Percentiles rank a stretch among this genome's conserved stretches.
phyloP scores from a whole-genome alignment of 805 yeast genomes.

The Saturnispora sanitii region DNA sequence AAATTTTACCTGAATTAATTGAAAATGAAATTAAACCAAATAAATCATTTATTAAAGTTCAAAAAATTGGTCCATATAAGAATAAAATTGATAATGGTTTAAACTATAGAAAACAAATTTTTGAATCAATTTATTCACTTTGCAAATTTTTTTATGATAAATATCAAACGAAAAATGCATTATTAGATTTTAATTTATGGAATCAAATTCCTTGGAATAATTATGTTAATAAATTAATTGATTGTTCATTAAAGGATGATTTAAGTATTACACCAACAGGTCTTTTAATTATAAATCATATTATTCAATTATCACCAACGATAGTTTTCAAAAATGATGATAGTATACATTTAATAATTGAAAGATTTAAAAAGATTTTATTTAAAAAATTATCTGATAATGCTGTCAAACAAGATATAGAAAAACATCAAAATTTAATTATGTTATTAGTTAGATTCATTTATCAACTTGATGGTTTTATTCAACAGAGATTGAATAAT shows the following conservation, averaged over 20 bases:
- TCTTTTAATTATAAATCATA: constrained; percentile 34
- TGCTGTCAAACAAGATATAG: constrained; percentile 61
- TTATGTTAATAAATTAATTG: constrained; percentile 33
- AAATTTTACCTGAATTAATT: constrained; percentile 41
- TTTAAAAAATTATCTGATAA: constrained; percentile 44
- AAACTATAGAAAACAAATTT: constrained; percentile 60
- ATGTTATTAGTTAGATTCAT: constrained; percentile 25
- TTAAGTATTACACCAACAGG: constrained; percentile 49
- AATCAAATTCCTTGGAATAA: constrained; percentile 19
- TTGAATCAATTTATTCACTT: constrained; percentile 57
- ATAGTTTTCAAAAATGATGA: constrained; percentile 17
- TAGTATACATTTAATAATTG: constrained; percentile 16
- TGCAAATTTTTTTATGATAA: constrained; percentile 27
- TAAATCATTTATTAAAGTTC: constrained; percentile 48
- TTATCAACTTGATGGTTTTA: neutral
- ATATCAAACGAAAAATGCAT: too few species aligned
- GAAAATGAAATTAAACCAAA: constrained; percentile 44
- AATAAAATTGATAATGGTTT: constrained; percentile 73
- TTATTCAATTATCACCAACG: constrained; percentile 26
- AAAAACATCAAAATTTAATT: constrained; percentile 38
- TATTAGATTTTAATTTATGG: constrained; percentile 14
- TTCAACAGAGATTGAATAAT: too few species aligned
- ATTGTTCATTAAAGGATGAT: constrained; percentile 47
- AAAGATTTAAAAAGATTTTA: constrained; percentile 33
- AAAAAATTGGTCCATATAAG: constrained; percentile 82